These are phyloP conservation scores for Pseudozyma sp. DNA, from an alignment of 1,284 basidiomycete genomes.

Conservation along the genomic window DNA sequence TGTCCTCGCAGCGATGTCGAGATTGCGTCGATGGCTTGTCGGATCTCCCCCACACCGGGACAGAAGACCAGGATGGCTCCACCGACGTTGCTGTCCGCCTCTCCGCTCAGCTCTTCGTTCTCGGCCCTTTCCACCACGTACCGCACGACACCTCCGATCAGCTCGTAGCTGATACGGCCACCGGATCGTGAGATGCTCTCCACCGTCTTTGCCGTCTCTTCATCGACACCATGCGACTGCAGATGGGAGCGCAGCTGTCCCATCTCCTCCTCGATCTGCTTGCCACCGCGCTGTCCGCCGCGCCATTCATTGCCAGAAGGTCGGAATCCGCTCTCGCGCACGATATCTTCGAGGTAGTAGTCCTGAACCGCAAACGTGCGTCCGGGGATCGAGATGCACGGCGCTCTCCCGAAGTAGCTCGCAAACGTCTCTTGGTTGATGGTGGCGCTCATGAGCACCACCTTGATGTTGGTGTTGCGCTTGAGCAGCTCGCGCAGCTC, in stretches of 20 bases:
- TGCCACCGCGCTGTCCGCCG: constrained; percentile 54
- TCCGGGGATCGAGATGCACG: constrained; percentile 85
- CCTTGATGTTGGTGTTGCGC: constrained; percentile 79
- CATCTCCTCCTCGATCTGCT: constrained; percentile 68
- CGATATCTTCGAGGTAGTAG: constrained; percentile 65
- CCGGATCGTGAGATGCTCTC: constrained; percentile 75
- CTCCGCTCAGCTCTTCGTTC: constrained; percentile 71
- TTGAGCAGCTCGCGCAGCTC: constrained; percentile 81
- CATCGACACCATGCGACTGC: constrained; percentile 73
- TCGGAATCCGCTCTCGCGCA: constrained; percentile 45
- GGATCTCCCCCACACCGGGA: constrained; percentile 74
- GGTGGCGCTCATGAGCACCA: constrained; percentile 73
- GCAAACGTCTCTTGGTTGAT: constrained; percentile 54
- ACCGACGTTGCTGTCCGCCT: constrained; percentile 42
- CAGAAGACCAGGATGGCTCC: constrained; percentile 84
- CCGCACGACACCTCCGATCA: constrained; percentile 77
- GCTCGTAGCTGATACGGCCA: constrained; percentile 81
- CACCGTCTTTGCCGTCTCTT: constrained; percentile 74
- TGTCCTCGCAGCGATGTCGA: constrained; percentile 67
- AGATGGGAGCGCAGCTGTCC: constrained; percentile 72
- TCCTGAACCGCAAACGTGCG: constrained; percentile 65
- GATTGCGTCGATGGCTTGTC: constrained; percentile 80
- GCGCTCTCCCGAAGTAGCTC: constrained; percentile 73
- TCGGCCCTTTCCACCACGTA: constrained; percentile 76
- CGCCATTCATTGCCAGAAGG: constrained; percentile 63